A percentile compares a stretch with the other conserved stretches of the same genome.
phyloP scores from a whole-genome alignment of 1,139 yeast species.

The Geotrichum reessii region DNA sequence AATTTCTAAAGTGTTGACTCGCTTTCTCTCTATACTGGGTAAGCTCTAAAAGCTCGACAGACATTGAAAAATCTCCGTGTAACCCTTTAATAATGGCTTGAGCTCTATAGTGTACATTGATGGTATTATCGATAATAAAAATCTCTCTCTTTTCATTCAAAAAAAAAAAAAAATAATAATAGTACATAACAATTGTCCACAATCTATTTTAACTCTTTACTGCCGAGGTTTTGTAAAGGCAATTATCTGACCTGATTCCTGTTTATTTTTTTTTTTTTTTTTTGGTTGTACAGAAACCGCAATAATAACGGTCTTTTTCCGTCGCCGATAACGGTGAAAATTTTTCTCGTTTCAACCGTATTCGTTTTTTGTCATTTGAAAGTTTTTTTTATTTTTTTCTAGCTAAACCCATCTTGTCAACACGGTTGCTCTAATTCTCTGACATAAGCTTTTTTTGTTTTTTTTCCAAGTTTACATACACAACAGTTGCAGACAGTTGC shows the following conservation, averaged over 20 bases:
- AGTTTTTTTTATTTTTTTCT: background rate
- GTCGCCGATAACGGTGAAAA: background rate
- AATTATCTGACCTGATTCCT: background rate
- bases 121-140: too few species aligned
- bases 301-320: background rate
- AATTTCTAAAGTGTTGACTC: background rate
- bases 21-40: background rate
- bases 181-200: too few species aligned
- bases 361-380: background rate
- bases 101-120: background rate
- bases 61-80: background rate
- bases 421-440: background rate
- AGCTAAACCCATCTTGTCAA: background rate
- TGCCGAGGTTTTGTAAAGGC: background rate
- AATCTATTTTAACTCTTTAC: too few species aligned
- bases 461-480: too few species aligned
- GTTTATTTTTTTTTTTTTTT: background rate
- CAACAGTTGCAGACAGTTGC: background rate
- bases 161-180: too few species aligned
- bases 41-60: background rate
- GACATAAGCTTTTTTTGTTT: background rate
- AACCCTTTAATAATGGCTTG: background rate
- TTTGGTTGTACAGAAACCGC: background rate
- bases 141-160: too few species aligned
- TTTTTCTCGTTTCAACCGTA: background rate